A percentile compares a stretch with the other conserved stretches of the same genome.
These are phyloP conservation scores for Forsythia viridissima DNA, from an alignment of 257 asterid genomes.

Conservation along the genomic window DNA sequence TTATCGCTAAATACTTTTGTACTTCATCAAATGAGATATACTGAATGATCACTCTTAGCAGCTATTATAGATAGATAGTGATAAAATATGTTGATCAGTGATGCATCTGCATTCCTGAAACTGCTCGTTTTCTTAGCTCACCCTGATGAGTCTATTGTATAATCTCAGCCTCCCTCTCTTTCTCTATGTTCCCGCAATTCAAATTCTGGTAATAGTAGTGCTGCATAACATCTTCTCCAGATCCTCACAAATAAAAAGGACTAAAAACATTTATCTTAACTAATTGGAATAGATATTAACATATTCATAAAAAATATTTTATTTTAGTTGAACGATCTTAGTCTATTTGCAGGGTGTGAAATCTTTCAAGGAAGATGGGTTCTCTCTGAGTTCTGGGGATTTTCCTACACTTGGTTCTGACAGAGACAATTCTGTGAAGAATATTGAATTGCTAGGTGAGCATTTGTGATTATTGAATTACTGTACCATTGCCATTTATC, in stretches of 20 bases:
- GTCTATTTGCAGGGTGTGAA: constrained; percentile 63
- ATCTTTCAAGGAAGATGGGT: constrained; percentile 69
- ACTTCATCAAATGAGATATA: background rate
- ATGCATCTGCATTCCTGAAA: background rate
- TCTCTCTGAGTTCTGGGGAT: constrained; percentile 87
- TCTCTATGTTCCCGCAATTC: background rate
- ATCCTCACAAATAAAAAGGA: background rate
- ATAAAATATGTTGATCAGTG: background rate
- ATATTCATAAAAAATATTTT: background rate
- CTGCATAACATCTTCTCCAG: constrained; percentile 17
- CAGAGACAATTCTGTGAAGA: constrained; percentile 53
- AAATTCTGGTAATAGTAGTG: constrained; percentile 9
- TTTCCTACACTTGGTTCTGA: constrained; percentile 91
- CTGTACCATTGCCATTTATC: background rate
- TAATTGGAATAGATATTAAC: background rate
- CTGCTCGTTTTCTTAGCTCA: background rate
- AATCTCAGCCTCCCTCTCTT: background rate
- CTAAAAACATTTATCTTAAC: background rate
- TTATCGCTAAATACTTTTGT: background rate
- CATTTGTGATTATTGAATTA: constrained; percentile 11
- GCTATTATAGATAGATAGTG: background rate
- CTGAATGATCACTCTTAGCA: background rate
- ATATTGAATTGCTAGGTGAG: constrained; percentile 63
- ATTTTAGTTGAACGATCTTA: background rate
- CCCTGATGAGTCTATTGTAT: background rate